phyloP scores from a whole-genome alignment of 1,139 yeast species.

The Protomyces inundatus region DNA sequence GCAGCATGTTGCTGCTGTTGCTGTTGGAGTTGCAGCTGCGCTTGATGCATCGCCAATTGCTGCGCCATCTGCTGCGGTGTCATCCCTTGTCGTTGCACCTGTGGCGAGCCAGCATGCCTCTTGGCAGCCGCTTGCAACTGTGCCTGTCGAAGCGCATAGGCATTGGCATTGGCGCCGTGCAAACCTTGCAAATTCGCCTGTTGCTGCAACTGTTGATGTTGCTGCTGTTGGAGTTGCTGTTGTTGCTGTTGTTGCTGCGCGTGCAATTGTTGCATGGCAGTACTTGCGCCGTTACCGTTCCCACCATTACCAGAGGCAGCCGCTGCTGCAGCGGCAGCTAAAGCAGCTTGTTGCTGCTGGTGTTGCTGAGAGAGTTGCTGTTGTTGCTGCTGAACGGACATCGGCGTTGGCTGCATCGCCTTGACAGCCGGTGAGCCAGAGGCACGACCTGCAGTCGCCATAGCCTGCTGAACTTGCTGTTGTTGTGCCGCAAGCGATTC shows the following conservation, averaged over 20 bases:
- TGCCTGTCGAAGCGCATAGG: neutral
- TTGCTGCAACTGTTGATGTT: neutral
- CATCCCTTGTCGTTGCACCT: neutral
- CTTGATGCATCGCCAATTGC: conserved; percentile 1
- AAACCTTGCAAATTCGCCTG: neutral
- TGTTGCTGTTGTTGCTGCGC: neutral
- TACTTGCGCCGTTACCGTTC: neutral
- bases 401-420: neutral
- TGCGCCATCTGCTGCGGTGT: neutral
- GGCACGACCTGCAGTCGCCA: neutral
- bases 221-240: neutral
- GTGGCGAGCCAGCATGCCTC: neutral
- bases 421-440: neutral
- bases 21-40: neutral
- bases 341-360: neutral
- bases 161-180: neutral
- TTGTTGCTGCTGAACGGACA: neutral
- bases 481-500: neutral
- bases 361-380: neutral
- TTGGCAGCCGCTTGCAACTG: neutral
- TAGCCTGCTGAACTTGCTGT: neutral
- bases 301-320: neutral
- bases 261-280: neutral
- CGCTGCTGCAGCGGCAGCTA: neutral
- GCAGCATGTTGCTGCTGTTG: neutral